Conservation (phyloP, 768 basidiomycete genomes). For the Panellus pusillus region DNA sequence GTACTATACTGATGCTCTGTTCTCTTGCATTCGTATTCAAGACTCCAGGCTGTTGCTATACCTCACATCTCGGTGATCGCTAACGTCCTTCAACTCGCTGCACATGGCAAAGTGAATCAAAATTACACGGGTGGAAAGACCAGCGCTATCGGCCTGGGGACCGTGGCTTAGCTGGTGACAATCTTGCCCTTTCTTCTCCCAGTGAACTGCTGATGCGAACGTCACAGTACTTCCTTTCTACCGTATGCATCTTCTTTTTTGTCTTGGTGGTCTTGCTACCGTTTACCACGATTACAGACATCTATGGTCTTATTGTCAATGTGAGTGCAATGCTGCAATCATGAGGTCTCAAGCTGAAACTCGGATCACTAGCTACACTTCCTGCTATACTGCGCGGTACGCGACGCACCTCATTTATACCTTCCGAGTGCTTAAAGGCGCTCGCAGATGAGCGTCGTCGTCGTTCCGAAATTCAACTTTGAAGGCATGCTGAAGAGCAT, state of each 20-base stretch:
- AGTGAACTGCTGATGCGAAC: background rate
- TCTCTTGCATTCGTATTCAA: background rate
- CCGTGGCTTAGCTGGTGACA: slow-evolving; percentile 55
- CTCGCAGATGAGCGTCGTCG: slow-evolving; percentile 47
- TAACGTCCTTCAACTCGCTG: slow-evolving; percentile 61
- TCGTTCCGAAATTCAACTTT: slow-evolving; percentile 65
- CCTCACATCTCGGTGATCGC: slow-evolving; percentile 59
- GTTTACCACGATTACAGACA: slow-evolving; percentile 37
- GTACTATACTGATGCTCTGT: slow-evolving; percentile 27
- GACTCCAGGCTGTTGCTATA: slow-evolving; percentile 55
- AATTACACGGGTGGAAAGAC: slow-evolving; percentile 44
- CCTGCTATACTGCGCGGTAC: slow-evolving; percentile 46
- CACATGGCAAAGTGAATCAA: slow-evolving; percentile 50
- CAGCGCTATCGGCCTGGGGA: slow-evolving; percentile 62
- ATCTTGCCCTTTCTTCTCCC: background rate
- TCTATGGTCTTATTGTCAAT: slow-evolving; percentile 65
- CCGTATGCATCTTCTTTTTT: slow-evolving; percentile 40
- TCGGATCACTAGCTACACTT: slow-evolving; percentile 51
- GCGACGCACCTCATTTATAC: no score
- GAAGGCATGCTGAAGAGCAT: slow-evolving; percentile 63
- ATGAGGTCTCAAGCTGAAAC: no score
- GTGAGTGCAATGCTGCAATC: slow-evolving; percentile 29
- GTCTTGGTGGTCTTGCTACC: no score
- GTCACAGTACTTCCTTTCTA: slow-evolving; percentile 57
- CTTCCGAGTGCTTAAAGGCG: no score